These are phyloP conservation scores for Mucor ambiguus DNA, from an alignment of 371 early-diverging fungal species.

Conservation along the genomic window DNA sequence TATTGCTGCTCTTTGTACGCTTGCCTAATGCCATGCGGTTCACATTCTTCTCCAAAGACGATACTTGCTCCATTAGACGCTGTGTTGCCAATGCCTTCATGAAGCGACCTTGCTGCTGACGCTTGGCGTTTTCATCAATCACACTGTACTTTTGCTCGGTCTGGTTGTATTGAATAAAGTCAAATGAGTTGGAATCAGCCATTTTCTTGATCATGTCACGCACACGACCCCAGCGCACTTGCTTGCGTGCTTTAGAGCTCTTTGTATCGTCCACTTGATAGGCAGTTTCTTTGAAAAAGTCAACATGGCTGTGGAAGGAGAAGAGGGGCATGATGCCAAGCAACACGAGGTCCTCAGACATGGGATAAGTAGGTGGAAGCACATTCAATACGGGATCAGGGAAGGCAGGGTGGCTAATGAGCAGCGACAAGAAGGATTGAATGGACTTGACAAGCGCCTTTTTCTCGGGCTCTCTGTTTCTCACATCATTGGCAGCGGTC, in stretches of 20 bases:
- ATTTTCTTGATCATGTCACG: conserved; percentile 40
- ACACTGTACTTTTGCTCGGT: conserved; percentile 55
- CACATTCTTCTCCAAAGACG: conserved; percentile 58
- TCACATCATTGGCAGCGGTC: conserved; percentile 20
- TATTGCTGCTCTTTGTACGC: neutral
- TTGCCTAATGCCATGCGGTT: conserved; percentile 34
- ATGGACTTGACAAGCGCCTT: conserved; percentile 33
- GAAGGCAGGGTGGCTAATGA: conserved; percentile 41
- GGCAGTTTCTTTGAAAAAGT: conserved; percentile 43
- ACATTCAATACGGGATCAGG: conserved; percentile 44
- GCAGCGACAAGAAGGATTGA: conserved; percentile 36
- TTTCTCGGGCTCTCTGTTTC: conserved; percentile 27
- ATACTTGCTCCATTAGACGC: conserved; percentile 66
- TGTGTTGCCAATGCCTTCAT: conserved; percentile 70
- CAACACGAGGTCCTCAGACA: conserved; percentile 44
- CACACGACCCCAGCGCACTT: conserved; percentile 52
- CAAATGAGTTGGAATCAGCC: conserved; percentile 46
- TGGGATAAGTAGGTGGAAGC: conserved; percentile 41
- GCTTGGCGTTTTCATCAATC: conserved; percentile 62
- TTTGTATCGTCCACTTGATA: conserved; percentile 27
- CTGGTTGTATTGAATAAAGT: conserved; percentile 54
- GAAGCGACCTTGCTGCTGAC: conserved; percentile 55
- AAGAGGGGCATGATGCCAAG: conserved; percentile 38
- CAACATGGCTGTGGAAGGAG: conserved; percentile 39
- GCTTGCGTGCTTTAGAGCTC: conserved; percentile 32